phyloP scores from a whole-genome alignment of 495 filamentous ascomycete species.

The Daldinia childiae region DNA sequence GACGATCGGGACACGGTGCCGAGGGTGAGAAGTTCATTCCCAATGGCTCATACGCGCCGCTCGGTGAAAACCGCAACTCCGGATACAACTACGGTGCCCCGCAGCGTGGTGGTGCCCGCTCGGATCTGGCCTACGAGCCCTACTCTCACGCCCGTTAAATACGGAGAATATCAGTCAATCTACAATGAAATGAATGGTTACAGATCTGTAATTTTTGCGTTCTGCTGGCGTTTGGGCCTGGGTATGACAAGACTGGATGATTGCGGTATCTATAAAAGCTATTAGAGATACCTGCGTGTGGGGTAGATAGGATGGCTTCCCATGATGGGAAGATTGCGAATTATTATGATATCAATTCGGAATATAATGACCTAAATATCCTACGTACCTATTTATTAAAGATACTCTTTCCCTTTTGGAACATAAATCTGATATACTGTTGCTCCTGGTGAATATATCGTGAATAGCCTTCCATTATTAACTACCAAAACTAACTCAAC shows the following conservation, averaged over 20 bases:
- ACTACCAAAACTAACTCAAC: neutral
- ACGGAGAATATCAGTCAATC: constrained; percentile 3
- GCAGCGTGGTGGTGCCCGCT: constrained; percentile 45
- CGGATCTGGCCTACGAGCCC: constrained; percentile 63
- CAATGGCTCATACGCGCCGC: constrained; percentile 55
- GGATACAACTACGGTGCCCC: constrained; percentile 51
- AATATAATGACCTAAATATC: constrained; percentile 34
- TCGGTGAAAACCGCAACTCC: constrained; percentile 49
- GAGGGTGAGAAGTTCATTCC: constrained; percentile 60
- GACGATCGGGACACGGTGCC: constrained; percentile 21
- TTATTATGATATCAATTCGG: constrained; percentile 31
- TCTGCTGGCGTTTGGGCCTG: constrained; percentile 45
- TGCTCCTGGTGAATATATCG: neutral
- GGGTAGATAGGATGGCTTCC: constrained; percentile 22
- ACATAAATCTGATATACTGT: neutral
- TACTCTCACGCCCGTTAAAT: constrained; percentile 59
- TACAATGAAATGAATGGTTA: constrained; percentile 5
- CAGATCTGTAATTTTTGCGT: constrained; percentile 36
- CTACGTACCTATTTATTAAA: neutral
- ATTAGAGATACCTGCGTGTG: neutral
- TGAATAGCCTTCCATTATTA: neutral
- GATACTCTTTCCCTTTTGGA: neutral
- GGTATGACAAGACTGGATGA: constrained; percentile 43
- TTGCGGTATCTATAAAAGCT: constrained; percentile 14
- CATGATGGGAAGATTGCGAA: constrained; percentile 28